Conservation (phyloP, 2,329 filamentous ascomycete genomes). For the Neonectria hederae region DNA sequence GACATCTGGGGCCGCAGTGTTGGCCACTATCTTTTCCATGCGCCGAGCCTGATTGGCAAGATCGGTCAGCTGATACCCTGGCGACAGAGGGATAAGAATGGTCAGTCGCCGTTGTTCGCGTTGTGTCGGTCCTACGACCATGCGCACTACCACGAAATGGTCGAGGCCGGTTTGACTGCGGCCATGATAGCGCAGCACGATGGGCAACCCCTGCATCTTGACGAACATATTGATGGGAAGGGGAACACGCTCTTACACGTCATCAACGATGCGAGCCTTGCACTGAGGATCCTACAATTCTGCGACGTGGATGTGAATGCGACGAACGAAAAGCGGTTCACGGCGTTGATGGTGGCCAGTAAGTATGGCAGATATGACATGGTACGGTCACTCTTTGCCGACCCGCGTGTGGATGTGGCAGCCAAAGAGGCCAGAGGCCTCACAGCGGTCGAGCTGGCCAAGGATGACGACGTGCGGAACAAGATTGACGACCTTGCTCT, state of each 20-base stretch:
- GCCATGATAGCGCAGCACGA: constrained; percentile 81
- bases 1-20: constrained; percentile 88
- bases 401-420: constrained; percentile 85
- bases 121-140: constrained; percentile 96
- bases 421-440: constrained; percentile 87
- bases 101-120: constrained; percentile 96
- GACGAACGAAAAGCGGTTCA: constrained; percentile 93
- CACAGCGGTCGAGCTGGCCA: constrained; percentile 94
- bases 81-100: constrained; percentile 92
- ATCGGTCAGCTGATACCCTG: constrained; percentile 86
- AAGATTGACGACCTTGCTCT: constrained; percentile 93
- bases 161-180: constrained; percentile 79
- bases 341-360: constrained; percentile 96
- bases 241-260: constrained; percentile 97
- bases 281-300: constrained; percentile 76
- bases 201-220: constrained; percentile 81
- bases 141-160: constrained; percentile 85
- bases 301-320: constrained; percentile 98
- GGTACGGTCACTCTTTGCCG: constrained; percentile 86
- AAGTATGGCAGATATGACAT: constrained; percentile 97
- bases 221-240: constrained; percentile 91
- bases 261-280: constrained; percentile 84
- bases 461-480: constrained; percentile 97
- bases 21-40: constrained; percentile 96
- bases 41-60: constrained; percentile 79